Evolutionary conservation across 169 alveolate genomes (phyloP).

Genomic region (Condylostoma magnum): DNA sequence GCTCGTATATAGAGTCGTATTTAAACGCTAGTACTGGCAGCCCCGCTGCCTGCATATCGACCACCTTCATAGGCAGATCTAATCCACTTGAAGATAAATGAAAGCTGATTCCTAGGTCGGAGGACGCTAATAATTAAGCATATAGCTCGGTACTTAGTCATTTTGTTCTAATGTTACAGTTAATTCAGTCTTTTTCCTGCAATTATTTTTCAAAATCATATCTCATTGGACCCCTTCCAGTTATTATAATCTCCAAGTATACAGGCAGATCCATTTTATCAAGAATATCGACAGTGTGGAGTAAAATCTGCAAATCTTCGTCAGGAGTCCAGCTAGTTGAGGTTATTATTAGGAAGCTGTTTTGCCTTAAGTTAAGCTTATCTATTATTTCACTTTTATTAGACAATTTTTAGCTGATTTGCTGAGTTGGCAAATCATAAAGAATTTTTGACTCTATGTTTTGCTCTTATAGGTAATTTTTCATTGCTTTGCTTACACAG

Average conservation of each 20-base stretch:
- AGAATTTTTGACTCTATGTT: constrained; percentile 74
- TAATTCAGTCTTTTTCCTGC: constrained; percentile 41
- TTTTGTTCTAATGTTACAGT: constrained; percentile 71
- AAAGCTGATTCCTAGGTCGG: constrained; percentile 88
- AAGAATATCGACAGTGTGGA: constrained; percentile 47
- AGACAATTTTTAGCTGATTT: not conserved
- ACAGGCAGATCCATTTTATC: constrained; percentile 38
- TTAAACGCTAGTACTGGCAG: constrained; percentile 79
- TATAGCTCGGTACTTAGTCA: constrained; percentile 90
- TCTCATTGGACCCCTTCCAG: constrained; percentile 89
- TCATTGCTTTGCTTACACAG: constrained; percentile 88
- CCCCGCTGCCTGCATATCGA: constrained; percentile 90
- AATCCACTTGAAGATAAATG: constrained; percentile 89
- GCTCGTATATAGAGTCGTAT: constrained; percentile 51
- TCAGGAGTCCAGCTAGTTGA: constrained; percentile 93
- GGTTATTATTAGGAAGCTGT: constrained; percentile 51
- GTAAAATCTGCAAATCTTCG: constrained; percentile 67
- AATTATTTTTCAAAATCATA: constrained; percentile 55
- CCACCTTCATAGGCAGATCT: constrained; percentile 94
- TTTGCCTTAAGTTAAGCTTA: not conserved
- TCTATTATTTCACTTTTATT: constrained; percentile 9
- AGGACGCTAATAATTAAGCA: constrained; percentile 78
- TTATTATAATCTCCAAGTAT: constrained; percentile 62
- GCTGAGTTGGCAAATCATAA: constrained; percentile 77
- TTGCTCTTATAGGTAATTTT: constrained; percentile 65